phyloP scores from a whole-genome alignment of 192 early-diverging fungal genomes.

The Coemansia javaensis region DNA sequence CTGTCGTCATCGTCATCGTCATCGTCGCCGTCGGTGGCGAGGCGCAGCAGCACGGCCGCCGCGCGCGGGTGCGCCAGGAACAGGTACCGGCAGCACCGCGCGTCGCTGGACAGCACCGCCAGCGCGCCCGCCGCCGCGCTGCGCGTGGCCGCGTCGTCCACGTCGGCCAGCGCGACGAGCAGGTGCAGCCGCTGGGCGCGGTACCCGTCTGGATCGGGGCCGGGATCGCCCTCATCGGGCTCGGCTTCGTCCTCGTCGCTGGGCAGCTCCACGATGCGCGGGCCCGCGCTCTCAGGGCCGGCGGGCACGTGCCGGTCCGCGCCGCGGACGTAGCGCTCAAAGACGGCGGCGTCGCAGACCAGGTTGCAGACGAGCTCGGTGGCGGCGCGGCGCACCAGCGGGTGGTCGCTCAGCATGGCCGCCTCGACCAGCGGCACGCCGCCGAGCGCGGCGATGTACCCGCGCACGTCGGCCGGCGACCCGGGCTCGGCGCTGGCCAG shows the following conservation, averaged over 20 bases:
- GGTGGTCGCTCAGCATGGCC: constrained; percentile 75
- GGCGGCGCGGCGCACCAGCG: constrained; percentile 76
- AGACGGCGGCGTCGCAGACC: constrained; percentile 78
- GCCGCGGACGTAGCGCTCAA: constrained; percentile 61
- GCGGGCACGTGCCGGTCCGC: constrained; percentile 17
- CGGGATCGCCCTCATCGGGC: neutral
- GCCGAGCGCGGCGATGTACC: constrained; percentile 53
- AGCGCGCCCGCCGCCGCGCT: constrained; percentile 82
- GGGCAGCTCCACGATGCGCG: constrained; percentile 30
- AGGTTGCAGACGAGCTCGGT: constrained; percentile 92
- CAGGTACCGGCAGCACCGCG: constrained; percentile 34
- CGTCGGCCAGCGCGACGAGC: constrained; percentile 78
- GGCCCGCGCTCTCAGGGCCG: constrained; percentile 2
- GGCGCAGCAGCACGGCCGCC: constrained; percentile 11
- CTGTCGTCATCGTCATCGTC: too few species aligned
- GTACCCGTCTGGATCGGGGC: constrained; percentile 25
- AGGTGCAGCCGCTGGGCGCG: constrained; percentile 62
- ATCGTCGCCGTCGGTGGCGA: constrained; percentile 1
- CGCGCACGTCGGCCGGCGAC: constrained; percentile 59
- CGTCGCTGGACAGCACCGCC: constrained; percentile 67
- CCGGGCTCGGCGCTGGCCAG: constrained; percentile 60
- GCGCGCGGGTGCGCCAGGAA: constrained; percentile 34
- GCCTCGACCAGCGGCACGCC: constrained; percentile 72
- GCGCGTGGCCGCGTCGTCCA: constrained; percentile 78
- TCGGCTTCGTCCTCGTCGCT: constrained; percentile 16